Base-by-base conservation (phyloP, 1,284 basidiomycete genomes). In the Ganoderma multipileum region DNA sequence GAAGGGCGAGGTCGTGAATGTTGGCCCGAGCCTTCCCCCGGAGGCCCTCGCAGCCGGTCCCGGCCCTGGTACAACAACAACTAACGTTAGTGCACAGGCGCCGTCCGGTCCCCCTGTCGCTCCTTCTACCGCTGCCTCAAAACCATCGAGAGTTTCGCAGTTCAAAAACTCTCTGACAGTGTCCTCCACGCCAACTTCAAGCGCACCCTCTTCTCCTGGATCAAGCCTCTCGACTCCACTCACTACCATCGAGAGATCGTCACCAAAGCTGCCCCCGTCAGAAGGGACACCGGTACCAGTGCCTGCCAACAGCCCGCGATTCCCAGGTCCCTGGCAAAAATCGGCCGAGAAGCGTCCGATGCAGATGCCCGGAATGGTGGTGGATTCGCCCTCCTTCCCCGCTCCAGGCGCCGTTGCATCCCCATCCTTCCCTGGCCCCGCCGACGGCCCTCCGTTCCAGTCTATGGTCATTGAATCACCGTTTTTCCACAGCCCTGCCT, bases 1-100 rank as follows among this genome's bases (percentile, higher is more conserved):
- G 65, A 84, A 83, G 67, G 89, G 89, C 36, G 83, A 87, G 61
- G 79, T 90, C 11, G 85, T 86, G 54, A 92, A 93, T 72, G 75
- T 84, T 12, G 90, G 90, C 12, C 76, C 74, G 14, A 64, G 60
- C 36, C 55, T 73, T 1, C 50, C 61, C 8, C 20, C 75, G 7
- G 67, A 57, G 33, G 28, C 30, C 20, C 18, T n/a, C 18, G 38
- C 12, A 28, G 23, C 36, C 23, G 58, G 28, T 41, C 14, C 58
- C 38, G n/a, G 16, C n/a, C 38, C 58, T 6, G 58, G 6, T 8
- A 1, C 59, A n/a, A 6, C 66, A 14, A 38, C 52, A 18, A 23
- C 38, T 23, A 26, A 3, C 47, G n/a, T 23, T 2, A 9, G 41
- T 4, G 41, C 23, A 20, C 47, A 50, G 23, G 23, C 41, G 42